phyloP scores from a whole-genome alignment of 1,139 yeast species.

The Pichia kudriavzevii region DNA sequence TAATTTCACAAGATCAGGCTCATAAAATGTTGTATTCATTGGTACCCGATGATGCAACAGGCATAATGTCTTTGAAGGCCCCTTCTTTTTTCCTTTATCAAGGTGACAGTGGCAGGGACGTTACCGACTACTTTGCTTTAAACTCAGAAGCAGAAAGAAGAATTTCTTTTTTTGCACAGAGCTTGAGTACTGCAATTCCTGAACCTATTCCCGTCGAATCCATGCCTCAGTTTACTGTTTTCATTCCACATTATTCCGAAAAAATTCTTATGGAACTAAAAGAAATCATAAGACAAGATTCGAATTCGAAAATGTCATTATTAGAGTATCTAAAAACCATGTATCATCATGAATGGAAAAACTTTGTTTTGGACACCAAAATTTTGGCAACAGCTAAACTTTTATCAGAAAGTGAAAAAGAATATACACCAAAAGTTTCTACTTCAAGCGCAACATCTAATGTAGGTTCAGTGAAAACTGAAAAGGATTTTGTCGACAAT shows the following conservation, averaged over 20 bases:
- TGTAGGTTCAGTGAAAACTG: conserved; percentile 6
- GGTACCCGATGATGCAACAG: conserved; percentile 34
- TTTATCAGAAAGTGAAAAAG: too few species aligned
- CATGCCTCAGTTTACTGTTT: conserved; percentile 79
- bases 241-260: conserved; percentile 81
- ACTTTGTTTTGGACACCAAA: conserved; percentile 46
- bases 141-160: conserved; percentile 77
- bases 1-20: conserved; percentile 66
- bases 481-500: conserved; percentile 29
- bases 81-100: conserved; percentile 72
- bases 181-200: conserved; percentile 68
- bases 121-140: conserved; percentile 38
- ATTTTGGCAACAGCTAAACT: conserved; percentile 15
- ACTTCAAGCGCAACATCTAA: too few species aligned
- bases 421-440: too few species aligned
- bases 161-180: conserved; percentile 81
- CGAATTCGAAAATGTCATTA: conserved; percentile 54
- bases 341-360: conserved; percentile 68
- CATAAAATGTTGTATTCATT: conserved; percentile 51
- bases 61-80: conserved; percentile 37
- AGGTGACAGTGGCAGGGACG: conserved; percentile 46
- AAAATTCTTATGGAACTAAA: conserved; percentile 56
- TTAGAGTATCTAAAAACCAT: conserved; percentile 68
- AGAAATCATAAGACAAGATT: conserved; percentile 61
- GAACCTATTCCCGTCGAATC: conserved; percentile 63